Percentiles rank a stretch among this genome's conserved stretches.
phyloP scores from a whole-genome alignment of 139 green algal species.

The Chlamydomonas urium region DNA sequence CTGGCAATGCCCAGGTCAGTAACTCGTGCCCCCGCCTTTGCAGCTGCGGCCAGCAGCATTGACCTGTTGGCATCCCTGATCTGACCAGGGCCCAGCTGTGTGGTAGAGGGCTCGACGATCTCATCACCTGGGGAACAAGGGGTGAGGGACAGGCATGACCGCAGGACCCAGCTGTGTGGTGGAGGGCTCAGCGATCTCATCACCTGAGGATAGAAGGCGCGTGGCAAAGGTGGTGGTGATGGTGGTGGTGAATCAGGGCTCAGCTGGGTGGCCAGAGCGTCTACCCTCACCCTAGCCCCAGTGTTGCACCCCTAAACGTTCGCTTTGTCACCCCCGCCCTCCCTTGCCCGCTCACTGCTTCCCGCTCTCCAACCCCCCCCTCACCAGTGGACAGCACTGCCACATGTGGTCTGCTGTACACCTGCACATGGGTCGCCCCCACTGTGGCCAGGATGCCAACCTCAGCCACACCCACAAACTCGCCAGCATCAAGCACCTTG shows the following conservation, averaged over 20 bases:
- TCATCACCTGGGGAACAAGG: conserved; percentile 47
- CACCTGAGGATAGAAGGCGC: neutral
- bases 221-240: too few relatives aligned
- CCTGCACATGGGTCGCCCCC: conserved; percentile 41
- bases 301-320: too few relatives aligned
- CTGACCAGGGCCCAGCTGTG: conserved; percentile 62
- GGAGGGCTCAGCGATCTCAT: neutral
- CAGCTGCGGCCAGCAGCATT: conserved; percentile 82
- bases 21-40: conserved; percentile 12
- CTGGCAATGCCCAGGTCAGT: conserved; percentile 74
- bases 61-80: conserved; percentile 86
- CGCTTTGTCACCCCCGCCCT: too few relatives aligned
- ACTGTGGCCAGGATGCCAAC: conserved; percentile 85
- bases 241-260: too few relatives aligned
- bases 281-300: too few relatives aligned
- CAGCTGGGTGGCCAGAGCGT: too few relatives aligned
- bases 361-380: too few relatives aligned
- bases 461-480: conserved; percentile 11
- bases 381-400: conserved; percentile 1
- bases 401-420: neutral
- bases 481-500: neutral
- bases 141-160: neutral
- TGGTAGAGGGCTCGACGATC: conserved; percentile 45
- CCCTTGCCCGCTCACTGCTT: too few relatives aligned
- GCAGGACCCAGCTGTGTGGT: neutral